phyloP scores from a whole-genome alignment of 331 rosid genomes.

The Saraca asoca region DNA sequence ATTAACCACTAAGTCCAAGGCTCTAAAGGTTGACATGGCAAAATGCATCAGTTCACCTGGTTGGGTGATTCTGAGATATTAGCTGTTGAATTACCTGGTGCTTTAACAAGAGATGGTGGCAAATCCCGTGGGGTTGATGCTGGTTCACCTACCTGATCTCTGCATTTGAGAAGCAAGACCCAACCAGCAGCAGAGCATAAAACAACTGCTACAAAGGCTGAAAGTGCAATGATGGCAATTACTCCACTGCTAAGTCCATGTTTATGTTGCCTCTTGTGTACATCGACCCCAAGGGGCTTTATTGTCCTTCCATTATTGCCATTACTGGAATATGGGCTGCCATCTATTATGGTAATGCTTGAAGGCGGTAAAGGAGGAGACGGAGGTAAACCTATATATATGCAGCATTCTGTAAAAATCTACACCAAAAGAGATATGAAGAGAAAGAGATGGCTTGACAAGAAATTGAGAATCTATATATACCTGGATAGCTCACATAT shows the following conservation, averaged over 20 bases:
- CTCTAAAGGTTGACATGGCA: background rate
- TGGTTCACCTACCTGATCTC: slow-evolving; percentile 46
- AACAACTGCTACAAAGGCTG: slow-evolving; percentile 59
- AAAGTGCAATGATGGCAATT: slow-evolving; percentile 64
- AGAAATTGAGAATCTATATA: slow-evolving; percentile 12
- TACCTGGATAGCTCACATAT: slow-evolving; percentile 90
- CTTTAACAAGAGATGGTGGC: slow-evolving; percentile 58
- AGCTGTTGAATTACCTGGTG: slow-evolving; percentile 57
- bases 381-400: slow-evolving; percentile 69
- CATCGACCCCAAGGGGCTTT: slow-evolving; percentile 84
- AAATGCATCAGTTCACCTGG: slow-evolving; percentile 30
- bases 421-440: slow-evolving; percentile 28
- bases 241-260: slow-evolving; percentile 54
- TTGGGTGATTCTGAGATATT: background rate
- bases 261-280: slow-evolving; percentile 55
- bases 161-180: slow-evolving; percentile 54
- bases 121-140: slow-evolving; percentile 47
- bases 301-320: slow-evolving; percentile 53
- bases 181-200: slow-evolving; percentile 65
- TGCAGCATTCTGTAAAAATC: slow-evolving; percentile 35
- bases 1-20: slow-evolving; percentile 13
- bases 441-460: background rate
- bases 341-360: slow-evolving; percentile 50
- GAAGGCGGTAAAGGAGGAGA: slow-evolving; percentile 77
- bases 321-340: slow-evolving; percentile 58